Evolutionary conservation across 2,329 filamentous ascomycete species (phyloP).

Genomic region (Escovopsis sp.): DNA sequence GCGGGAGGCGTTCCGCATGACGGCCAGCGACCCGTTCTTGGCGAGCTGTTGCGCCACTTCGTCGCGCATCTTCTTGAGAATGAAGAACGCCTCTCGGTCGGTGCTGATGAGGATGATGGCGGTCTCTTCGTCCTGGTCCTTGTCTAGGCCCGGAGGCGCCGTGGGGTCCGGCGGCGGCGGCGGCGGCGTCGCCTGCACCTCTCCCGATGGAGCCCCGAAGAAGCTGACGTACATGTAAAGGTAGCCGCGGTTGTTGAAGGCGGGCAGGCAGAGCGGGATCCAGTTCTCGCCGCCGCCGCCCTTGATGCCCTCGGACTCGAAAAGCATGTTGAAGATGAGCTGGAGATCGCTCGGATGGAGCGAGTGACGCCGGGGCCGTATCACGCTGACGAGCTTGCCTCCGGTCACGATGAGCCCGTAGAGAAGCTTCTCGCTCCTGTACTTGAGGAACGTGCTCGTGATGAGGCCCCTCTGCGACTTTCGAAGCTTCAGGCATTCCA

Average conservation of each 20-base stretch:
- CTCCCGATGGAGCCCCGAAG: slow-evolving; percentile 44
- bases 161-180: slow-evolving; percentile 43
- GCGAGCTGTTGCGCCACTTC: slow-evolving; percentile 53
- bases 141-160: slow-evolving; percentile 16
- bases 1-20: slow-evolving; percentile 58
- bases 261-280: slow-evolving; percentile 90
- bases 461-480: slow-evolving; percentile 78
- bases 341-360: slow-evolving; percentile 91
- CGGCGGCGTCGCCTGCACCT: slow-evolving; percentile 28
- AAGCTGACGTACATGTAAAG: slow-evolving; percentile 99
- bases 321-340: slow-evolving; percentile 98
- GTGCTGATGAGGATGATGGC: slow-evolving; percentile 86
- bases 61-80: slow-evolving; percentile 60
- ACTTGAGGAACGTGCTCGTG: slow-evolving; percentile 74
- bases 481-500: slow-evolving; percentile 85
- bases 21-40: slow-evolving; percentile 57
- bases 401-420: slow-evolving; percentile 91
- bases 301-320: slow-evolving; percentile 84
- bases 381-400: slow-evolving; percentile 84
- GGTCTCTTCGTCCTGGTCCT: slow-evolving; percentile 49
- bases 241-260: slow-evolving; percentile 93
- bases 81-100: slow-evolving; percentile 87
- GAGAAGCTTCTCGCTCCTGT: slow-evolving; percentile 61
- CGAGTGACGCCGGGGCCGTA: slow-evolving; percentile 86
- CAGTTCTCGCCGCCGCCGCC: slow-evolving; percentile 87